phyloP scores from a whole-genome alignment of 257 asterid genomes.

The Thymus mandschuricus region DNA sequence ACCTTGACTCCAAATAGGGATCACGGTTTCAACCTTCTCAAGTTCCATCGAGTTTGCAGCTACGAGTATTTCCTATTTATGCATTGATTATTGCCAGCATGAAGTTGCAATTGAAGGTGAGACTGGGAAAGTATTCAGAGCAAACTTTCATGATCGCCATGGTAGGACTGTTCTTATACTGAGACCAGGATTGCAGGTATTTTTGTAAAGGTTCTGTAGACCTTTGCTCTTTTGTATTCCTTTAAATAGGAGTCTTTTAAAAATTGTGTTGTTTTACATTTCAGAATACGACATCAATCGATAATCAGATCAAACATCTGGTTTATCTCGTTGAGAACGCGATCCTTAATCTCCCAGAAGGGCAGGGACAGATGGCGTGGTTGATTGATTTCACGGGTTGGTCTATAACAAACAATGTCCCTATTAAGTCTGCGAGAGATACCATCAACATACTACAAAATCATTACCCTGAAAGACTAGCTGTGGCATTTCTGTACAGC shows the following conservation, averaged over 20 bases:
- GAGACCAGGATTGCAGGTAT: constrained; percentile 91
- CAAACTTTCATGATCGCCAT: constrained; percentile 80
- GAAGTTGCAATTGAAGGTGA: constrained; percentile 90
- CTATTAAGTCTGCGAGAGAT: constrained; percentile 84
- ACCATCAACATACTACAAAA: constrained; percentile 74
- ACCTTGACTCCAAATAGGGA: constrained; percentile 69
- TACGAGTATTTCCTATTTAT: constrained; percentile 43
- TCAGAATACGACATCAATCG: constrained; percentile 83
- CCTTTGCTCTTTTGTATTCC: constrained; percentile 3
- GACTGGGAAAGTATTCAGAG: constrained; percentile 84
- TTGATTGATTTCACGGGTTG: constrained; percentile 90
- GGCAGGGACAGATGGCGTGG: constrained; percentile 96
- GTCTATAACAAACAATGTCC: constrained; percentile 78
- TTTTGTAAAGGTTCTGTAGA: not conserved
- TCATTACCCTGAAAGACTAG: constrained; percentile 92
- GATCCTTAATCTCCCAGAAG: constrained; percentile 92
- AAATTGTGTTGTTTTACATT: constrained; percentile 12
- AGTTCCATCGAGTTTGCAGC: constrained; percentile 81
- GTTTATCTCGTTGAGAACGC: constrained; percentile 93
- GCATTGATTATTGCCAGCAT: constrained; percentile 45
- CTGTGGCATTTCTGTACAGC: constrained; percentile 74
- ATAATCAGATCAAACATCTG: constrained; percentile 83
- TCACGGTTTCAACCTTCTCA: constrained; percentile 75
- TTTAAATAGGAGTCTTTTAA: not conserved
- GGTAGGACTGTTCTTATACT: constrained; percentile 91